Conservation (phyloP, 2,329 filamentous ascomycete genomes). For the Penicillium rolfsii region DNA sequence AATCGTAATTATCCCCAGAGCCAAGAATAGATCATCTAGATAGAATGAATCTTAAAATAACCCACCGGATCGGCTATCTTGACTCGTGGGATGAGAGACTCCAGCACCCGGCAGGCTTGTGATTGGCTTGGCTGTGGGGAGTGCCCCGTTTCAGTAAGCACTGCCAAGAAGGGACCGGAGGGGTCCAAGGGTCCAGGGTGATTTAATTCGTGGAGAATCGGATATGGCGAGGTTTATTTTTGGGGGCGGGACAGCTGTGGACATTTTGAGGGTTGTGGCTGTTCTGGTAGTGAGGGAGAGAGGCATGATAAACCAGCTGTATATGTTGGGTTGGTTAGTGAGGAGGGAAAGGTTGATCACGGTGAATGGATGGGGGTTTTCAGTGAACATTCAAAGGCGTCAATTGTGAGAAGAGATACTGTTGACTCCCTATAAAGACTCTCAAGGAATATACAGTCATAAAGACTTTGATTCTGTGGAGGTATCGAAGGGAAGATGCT, state of each 20-base stretch:
- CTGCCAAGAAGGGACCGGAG: constrained; percentile 19
- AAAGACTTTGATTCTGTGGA: too few relatives aligned
- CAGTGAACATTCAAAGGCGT: too few relatives aligned
- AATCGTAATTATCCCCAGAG: background rate
- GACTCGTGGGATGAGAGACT: background rate
- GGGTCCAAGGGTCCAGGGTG: constrained; percentile 10
- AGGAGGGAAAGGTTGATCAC: too few relatives aligned
- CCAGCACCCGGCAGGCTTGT: background rate
- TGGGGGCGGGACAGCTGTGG: constrained; percentile 11
- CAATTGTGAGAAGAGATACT: too few relatives aligned
- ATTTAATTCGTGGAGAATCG: background rate
- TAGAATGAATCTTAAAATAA: background rate
- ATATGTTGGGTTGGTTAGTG: too few relatives aligned
- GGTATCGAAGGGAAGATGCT: too few relatives aligned
- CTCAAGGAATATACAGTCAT: too few relatives aligned
- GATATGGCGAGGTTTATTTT: constrained; percentile 19
- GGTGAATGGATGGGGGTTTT: too few relatives aligned
- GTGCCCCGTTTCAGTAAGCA: constrained; percentile 25
- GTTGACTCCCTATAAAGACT: too few relatives aligned
- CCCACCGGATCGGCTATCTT: background rate
- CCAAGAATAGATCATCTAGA: background rate
- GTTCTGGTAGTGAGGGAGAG: too few relatives aligned
- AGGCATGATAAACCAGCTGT: too few relatives aligned
- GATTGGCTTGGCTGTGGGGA: constrained; percentile 15
- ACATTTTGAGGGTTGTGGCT: background rate